These are phyloP conservation scores for Aspergillus sp. DNA, from an alignment of 2,329 filamentous ascomycete genomes.

Conservation along the genomic window DNA sequence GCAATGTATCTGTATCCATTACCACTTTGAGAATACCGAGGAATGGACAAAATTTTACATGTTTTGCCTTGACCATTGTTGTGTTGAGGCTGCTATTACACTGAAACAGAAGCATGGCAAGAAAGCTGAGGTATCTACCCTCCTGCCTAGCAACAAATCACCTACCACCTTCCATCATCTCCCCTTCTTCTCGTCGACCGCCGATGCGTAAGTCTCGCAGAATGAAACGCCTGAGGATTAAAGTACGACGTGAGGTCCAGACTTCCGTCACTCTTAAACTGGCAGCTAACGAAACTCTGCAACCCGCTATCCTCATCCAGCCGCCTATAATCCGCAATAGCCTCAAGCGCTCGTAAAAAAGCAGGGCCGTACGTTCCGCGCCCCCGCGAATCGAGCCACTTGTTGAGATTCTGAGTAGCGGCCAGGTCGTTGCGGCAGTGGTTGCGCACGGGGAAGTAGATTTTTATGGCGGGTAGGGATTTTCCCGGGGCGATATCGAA, in stretches of 20 bases:
- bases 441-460: slow-evolving; percentile 8
- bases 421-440: slow-evolving; percentile 3
- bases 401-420: background rate
- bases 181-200: slow-evolving; percentile 3
- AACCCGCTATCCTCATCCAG: slow-evolving; percentile 1
- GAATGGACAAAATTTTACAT: too few species aligned
- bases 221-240: slow-evolving; percentile 7
- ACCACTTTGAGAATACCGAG: too few species aligned
- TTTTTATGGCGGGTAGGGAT: background rate
- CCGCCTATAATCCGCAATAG: slow-evolving; percentile 4
- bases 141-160: background rate
- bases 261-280: background rate
- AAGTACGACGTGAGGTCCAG: slow-evolving; percentile 8
- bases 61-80: too few species aligned
- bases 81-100: background rate
- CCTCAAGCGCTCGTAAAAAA: background rate
- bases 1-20: too few species aligned
- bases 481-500: slow-evolving; percentile 6
- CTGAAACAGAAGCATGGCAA: background rate
- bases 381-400: slow-evolving; percentile 1
- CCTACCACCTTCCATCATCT: background rate
- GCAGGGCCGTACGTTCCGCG: background rate
- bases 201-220: background rate
- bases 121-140: too few species aligned
- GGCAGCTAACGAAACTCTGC: slow-evolving; percentile 3